A percentile compares a stretch with the other conserved stretches of the same genome.
Conservation (phyloP, 495 filamentous ascomycete species). For the Neurospora sp. region DNA sequence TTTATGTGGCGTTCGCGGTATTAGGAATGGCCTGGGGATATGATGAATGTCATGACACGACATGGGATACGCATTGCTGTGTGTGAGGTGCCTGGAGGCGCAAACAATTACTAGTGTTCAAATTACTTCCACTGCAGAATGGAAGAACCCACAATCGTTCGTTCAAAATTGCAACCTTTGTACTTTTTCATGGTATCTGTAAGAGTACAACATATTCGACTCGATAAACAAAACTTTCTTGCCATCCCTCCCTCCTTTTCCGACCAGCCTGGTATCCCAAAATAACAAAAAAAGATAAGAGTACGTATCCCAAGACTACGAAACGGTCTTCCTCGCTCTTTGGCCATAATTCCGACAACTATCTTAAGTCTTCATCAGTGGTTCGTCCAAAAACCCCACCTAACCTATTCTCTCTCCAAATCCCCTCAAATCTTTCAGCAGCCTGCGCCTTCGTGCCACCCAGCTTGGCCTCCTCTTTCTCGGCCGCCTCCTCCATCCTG, state of each 20-base stretch:
- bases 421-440: background rate
- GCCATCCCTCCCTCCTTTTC: background rate
- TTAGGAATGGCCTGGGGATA: background rate
- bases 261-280: background rate
- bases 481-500: background rate
- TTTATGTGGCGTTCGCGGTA: background rate
- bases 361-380: background rate
- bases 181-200: background rate
- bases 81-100: background rate
- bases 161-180: background rate
- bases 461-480: background rate
- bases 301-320: background rate
- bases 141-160: background rate
- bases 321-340: background rate
- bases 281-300: background rate
- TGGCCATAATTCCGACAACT: background rate
- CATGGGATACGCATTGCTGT: background rate
- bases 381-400: background rate
- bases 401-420: background rate
- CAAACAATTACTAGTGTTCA: background rate
- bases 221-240: background rate
- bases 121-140: background rate
- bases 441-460: background rate
- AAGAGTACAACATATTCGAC: background rate
- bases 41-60: background rate